phyloP scores from a whole-genome alignment of 2,329 filamentous ascomycete genomes.

The Emergomyces africanus region DNA sequence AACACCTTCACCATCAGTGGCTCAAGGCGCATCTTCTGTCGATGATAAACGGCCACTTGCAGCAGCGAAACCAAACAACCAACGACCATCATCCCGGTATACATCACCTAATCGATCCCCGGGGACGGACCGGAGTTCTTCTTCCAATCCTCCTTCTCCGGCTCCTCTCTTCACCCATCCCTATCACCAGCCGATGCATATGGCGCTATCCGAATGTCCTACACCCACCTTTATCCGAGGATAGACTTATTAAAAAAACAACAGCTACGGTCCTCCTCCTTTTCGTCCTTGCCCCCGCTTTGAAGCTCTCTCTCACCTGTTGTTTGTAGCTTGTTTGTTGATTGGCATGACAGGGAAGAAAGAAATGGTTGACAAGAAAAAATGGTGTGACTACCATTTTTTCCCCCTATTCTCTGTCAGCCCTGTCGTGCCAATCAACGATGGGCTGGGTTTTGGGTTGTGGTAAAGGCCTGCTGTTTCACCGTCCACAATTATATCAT shows the following conservation, averaged over 20 bases:
- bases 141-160: slow-evolving; percentile 20
- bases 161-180: slow-evolving; percentile 30
- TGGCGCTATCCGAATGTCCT: slow-evolving; percentile 34
- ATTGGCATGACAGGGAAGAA: too few species aligned
- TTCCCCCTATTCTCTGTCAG: too few species aligned
- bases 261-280: too few species aligned
- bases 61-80: neutral
- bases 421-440: neutral
- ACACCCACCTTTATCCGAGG: slow-evolving; percentile 26
- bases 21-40: slow-evolving; percentile 6
- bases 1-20: neutral
- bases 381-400: neutral
- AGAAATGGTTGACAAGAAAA: too few species aligned
- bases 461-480: too few species aligned
- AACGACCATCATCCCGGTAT: slow-evolving; percentile 1
- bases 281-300: too few species aligned
- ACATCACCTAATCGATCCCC: slow-evolving; percentile 29
- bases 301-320: too few species aligned
- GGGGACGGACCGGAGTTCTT: slow-evolving; percentile 27
- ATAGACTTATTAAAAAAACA: slow-evolving; percentile 13
- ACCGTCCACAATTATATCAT: too few species aligned
- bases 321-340: too few species aligned
- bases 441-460: neutral
- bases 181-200: slow-evolving; percentile 29
- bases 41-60: neutral